These are phyloP conservation scores for Huntiella decipiens DNA, from an alignment of 2,329 filamentous ascomycete genomes.

Conservation along the genomic window DNA sequence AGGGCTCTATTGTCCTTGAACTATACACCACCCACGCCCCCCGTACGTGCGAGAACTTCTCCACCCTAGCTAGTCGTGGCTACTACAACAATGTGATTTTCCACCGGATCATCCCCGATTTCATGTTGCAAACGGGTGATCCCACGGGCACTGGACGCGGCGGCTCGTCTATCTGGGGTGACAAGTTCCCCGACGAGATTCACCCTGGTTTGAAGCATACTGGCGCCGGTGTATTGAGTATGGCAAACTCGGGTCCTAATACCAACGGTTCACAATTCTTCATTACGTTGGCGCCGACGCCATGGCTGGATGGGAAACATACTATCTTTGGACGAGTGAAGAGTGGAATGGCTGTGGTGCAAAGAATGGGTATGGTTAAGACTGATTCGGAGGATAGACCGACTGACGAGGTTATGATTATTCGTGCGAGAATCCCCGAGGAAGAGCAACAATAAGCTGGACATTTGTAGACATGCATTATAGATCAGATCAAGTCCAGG, in stretches of 20 bases:
- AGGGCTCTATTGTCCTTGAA: slow-evolving; percentile 75
- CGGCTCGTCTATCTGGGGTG: slow-evolving; percentile 75
- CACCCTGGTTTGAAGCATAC: slow-evolving; percentile 63
- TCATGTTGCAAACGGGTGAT: slow-evolving; percentile 93
- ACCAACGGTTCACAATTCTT: slow-evolving; percentile 96
- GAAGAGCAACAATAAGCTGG: too few species aligned
- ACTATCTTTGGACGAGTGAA: slow-evolving; percentile 90
- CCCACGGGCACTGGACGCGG: slow-evolving; percentile 86
- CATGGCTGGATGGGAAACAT: slow-evolving; percentile 93
- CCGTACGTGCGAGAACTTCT: slow-evolving; percentile 76
- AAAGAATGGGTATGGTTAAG: slow-evolving; percentile 73
- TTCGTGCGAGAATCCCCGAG: slow-evolving; percentile 41
- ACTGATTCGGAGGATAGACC: slow-evolving; percentile 69
- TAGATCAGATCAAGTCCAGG: too few species aligned
- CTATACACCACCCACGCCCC: slow-evolving; percentile 82
- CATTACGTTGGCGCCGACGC: slow-evolving; percentile 80
- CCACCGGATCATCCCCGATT: slow-evolving; percentile 87
- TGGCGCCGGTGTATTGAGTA: slow-evolving; percentile 79
- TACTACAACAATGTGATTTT: slow-evolving; percentile 81
- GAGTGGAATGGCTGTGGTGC: slow-evolving; percentile 62
- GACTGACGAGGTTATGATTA: slow-evolving; percentile 61
- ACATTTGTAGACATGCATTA: too few species aligned
- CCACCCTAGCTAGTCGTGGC: slow-evolving; percentile 55
- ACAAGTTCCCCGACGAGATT: slow-evolving; percentile 90
- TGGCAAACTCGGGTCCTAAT: slow-evolving; percentile 87